Evolutionary conservation across 78 protist species (phyloP).

Genomic region (Guillardia theta): DNA sequence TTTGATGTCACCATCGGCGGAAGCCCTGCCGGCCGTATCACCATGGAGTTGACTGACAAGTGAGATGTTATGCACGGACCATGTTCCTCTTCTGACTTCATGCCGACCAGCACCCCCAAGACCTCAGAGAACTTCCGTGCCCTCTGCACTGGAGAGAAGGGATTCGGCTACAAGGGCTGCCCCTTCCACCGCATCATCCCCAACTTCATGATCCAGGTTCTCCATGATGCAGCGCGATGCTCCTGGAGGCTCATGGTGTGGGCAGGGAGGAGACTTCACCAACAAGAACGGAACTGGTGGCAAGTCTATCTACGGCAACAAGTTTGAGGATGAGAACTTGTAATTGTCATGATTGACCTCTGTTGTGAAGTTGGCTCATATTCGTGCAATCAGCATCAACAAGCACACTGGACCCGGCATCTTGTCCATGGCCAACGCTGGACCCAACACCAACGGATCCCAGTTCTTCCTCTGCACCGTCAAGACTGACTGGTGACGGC

Average conservation of each 20-base stretch:
- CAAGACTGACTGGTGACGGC: constrained; percentile 48
- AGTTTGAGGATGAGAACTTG: constrained; percentile 64
- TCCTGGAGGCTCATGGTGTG: not conserved
- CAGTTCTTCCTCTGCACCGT: constrained; percentile 82
- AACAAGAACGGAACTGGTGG: constrained; percentile 62
- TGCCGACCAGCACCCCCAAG: not conserved
- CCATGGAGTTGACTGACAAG: not conserved
- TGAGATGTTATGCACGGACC: not conserved
- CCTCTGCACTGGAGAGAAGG: constrained; percentile 76
- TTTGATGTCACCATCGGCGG: constrained; percentile 32
- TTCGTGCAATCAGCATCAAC: not conserved
- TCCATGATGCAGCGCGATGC: constrained; percentile 27
- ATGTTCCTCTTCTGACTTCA: not conserved
- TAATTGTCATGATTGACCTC: not conserved
- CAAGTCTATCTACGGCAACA: constrained; percentile 63
- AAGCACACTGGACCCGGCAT: constrained; percentile 53
- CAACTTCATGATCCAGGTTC: constrained; percentile 66
- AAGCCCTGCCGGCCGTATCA: not conserved
- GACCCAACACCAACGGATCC: constrained; percentile 77
- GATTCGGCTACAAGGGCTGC: constrained; percentile 10
- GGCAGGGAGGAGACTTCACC: constrained; percentile 64
- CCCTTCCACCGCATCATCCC: constrained; percentile 64
- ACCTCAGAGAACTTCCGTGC: constrained; percentile 59
- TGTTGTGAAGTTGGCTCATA: not conserved
- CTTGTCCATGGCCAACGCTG: constrained; percentile 71